Conservation (phyloP, 2,329 filamentous ascomycete genomes). For the Aureobasidium sp. region DNA sequence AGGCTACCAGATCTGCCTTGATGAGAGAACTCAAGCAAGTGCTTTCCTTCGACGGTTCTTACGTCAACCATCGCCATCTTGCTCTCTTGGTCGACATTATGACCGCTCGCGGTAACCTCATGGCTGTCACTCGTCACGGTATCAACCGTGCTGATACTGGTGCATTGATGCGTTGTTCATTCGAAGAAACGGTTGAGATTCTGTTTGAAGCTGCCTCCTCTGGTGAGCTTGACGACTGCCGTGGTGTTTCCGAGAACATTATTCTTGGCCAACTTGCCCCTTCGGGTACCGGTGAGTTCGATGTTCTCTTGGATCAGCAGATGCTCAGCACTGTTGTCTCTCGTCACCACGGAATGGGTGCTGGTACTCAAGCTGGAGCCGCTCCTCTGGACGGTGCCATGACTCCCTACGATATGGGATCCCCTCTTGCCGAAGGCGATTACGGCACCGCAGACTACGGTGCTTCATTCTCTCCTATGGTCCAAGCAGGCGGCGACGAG, state of each 20-base stretch:
- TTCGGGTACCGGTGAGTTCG: conserved; percentile 93
- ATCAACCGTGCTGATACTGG: conserved; percentile 98
- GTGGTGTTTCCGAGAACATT: conserved; percentile 96
- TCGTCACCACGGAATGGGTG: conserved; percentile 39
- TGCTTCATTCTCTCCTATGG: conserved; percentile 66
- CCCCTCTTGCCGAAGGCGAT: conserved; percentile 52
- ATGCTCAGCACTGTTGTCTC: conserved; percentile 96
- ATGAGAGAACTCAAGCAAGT: conserved; percentile 86
- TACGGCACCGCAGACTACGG: conserved; percentile 57
- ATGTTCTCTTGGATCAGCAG: conserved; percentile 84
- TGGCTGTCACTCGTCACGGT: conserved; percentile 94
- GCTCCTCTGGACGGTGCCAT: conserved; percentile 64
- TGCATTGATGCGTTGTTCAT: conserved; percentile 98
- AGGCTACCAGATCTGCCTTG: conserved; percentile 80
- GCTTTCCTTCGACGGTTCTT: conserved; percentile 96
- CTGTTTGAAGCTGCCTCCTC: conserved; percentile 89
- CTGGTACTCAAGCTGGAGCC: conserved; percentile 72
- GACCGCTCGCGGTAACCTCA: conserved; percentile 89
- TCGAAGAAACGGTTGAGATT: conserved; percentile 99
- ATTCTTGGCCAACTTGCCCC: conserved; percentile 97
- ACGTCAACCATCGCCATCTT: conserved; percentile 98
- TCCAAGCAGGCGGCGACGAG: conserved; percentile 54
- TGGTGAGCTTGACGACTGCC: conserved; percentile 94
- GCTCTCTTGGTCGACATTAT: conserved; percentile 94
- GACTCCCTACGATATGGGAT: conserved; percentile 79